These are phyloP conservation scores for Middelhovenomyces tepae DNA, from an alignment of 805 yeast genomes.

Conservation along the genomic window DNA sequence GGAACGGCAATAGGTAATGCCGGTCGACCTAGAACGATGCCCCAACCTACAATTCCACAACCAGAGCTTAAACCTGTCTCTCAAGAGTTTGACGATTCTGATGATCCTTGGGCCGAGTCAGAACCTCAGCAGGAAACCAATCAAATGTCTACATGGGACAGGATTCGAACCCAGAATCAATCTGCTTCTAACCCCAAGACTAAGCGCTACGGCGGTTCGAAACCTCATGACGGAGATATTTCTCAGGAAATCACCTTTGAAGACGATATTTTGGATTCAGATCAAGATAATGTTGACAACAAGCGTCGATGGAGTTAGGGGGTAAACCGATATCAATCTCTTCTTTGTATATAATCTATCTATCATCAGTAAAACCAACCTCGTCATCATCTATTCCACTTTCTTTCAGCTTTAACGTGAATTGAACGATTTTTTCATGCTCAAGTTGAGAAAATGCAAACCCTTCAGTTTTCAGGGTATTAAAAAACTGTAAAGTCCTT, in stretches of 20 bases:
- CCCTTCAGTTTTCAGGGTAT: conserved; percentile 10
- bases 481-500: conserved; percentile 22
- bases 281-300: conserved; percentile 3
- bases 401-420: conserved; percentile 5
- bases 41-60: neutral
- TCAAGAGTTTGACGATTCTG: conserved; percentile 1
- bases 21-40: neutral
- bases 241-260: neutral
- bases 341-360: conserved; percentile 4
- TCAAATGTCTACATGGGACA: conserved; percentile 14
- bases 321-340: conserved; percentile 6
- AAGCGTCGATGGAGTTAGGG: conserved; percentile 3
- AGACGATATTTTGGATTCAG: neutral
- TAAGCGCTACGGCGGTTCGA: conserved; percentile 1
- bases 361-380: conserved; percentile 1
- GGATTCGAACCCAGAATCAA: conserved; percentile 9
- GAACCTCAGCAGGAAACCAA: neutral
- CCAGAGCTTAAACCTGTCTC: conserved; percentile 9
- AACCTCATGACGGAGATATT: neutral
- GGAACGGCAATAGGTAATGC: too few species aligned
- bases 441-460: conserved; percentile 12
- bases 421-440: conserved; percentile 5
- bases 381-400: conserved; percentile 8
- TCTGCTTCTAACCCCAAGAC: conserved; percentile 2
- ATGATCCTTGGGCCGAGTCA: neutral